Evolutionary conservation across 139 green algal species (phyloP), one percentile per base, ranked within the genome.

Genomic region (Chlorella sp.): DNA sequence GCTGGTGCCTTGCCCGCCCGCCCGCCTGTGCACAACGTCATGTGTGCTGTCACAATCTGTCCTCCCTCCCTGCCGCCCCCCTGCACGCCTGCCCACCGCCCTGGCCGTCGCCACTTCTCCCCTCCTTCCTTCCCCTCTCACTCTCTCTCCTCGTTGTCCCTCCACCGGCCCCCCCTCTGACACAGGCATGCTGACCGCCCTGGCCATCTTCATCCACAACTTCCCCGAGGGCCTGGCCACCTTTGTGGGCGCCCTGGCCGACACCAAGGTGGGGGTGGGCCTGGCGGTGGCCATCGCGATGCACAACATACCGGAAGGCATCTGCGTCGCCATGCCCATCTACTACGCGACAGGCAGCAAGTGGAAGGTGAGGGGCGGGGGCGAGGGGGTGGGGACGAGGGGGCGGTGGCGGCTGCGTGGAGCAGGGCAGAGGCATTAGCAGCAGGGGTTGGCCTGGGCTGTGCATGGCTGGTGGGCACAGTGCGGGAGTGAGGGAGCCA

Each of bases 271-370:
- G 30, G 73, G 73, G 28, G 73, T 79, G 73, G 73, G 73, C n/a
- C 73, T 79, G 30, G 73, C 73, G 73, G 73, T 79, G 32, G 73
- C 73, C 32, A 79, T 79, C 73, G 73, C 73, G n/a, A 79, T 79
- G 73, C 73, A 79, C 73, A 79, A 79, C 73, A 79, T 79, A 32
- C 73, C 73, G 3, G 73, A 79, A n/a, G 73, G 96, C 76, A 91
- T 98, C 2, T 95, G 94, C n/a, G 96, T 99, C 21, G 96, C 97
- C 19, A 93, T 99, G 91, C 97, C 97, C 12, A 95, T 99, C 39
- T 99, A 98, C 92, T 99, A 97, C 86, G 96, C 97, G 18, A 99
- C 97, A 0, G 91, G 93, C 53, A 93, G 64, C 81, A 91, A 90
- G 48, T 96, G 89, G 92, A 96, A 96, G 71, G 87, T 90, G 77